Percentiles rank a stretch among this genome's conserved stretches.
phyloP scores from a whole-genome alignment of 805 yeast genomes.

The Ogataea trehaloabstinens region DNA sequence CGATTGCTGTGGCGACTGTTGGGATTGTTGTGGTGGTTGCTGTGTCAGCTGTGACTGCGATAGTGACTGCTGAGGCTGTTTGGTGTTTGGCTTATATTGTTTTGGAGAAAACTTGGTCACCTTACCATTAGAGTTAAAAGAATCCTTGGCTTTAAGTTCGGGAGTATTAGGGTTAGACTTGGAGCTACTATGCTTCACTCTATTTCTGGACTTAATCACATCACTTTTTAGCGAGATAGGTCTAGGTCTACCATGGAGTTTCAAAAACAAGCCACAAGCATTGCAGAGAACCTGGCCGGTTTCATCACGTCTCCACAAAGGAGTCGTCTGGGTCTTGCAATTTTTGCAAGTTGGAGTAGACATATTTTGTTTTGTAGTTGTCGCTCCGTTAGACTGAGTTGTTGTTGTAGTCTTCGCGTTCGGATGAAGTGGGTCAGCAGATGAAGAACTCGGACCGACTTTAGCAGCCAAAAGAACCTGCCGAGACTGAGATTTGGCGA shows the following conservation, averaged over 20 bases:
- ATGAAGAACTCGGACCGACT: neutral
- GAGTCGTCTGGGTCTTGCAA: slow-evolving; percentile 90
- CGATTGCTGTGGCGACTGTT: slow-evolving; percentile 12
- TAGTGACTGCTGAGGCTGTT: slow-evolving; percentile 13
- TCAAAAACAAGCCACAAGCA: slow-evolving; percentile 88
- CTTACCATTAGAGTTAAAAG: slow-evolving; percentile 18
- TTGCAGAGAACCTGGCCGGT: slow-evolving; percentile 87
- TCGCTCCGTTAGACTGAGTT: slow-evolving; percentile 57
- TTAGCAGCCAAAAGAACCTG: neutral
- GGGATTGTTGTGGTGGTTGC: slow-evolving; percentile 34
- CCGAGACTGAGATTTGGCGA: slow-evolving; percentile 2
- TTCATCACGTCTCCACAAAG: slow-evolving; percentile 93
- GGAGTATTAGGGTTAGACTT: slow-evolving; percentile 55
- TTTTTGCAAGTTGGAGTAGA: slow-evolving; percentile 78
- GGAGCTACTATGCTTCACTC: slow-evolving; percentile 55
- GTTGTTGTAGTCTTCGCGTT: slow-evolving; percentile 59
- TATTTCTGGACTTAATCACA: slow-evolving; percentile 85
- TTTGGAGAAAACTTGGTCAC: slow-evolving; percentile 35
- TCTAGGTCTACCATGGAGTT: slow-evolving; percentile 88
- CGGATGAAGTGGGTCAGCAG: slow-evolving; percentile 43
- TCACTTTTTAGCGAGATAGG: slow-evolving; percentile 91
- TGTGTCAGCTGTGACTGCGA: slow-evolving; percentile 12
- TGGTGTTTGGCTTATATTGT: slow-evolving; percentile 35
- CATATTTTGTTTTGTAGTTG: slow-evolving; percentile 62
- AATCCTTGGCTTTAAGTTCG: slow-evolving; percentile 51